Evolutionary conservation across 2,329 filamentous ascomycete genomes (phyloP), one percentile per base, ranked within the genome.

Genomic region (Neonectria coccinea): DNA sequence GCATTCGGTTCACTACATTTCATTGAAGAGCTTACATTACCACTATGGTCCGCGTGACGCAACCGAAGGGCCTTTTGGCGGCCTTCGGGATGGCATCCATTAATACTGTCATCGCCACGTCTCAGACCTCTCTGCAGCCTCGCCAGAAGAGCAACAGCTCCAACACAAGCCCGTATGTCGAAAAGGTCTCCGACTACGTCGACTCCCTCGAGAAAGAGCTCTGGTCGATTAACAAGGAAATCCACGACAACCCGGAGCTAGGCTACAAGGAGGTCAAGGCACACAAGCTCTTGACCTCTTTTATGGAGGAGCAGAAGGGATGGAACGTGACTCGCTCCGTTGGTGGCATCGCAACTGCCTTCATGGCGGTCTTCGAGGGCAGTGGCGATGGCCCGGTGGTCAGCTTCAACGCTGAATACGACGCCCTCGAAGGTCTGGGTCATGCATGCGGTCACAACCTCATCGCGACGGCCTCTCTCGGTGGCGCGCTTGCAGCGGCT

Each of bases 201-300:
- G 67, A 70, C 18, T 70, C 68, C 1, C 47, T 70, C 0, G 60
- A 67, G 11, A 59, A 68, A 3, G 65, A 71, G 10, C 66, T 71
- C 3, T 71, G 69, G 69, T 57, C 62, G 5, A 74, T 83, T 61
- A 81, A 79, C 62, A 77, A 80, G n/a, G 70, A 78, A 36, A 81
- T 84, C 20, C 80, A 82, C 63, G 79, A 81, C 48, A 77, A 83
- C 45, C 82, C 82, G 0, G 82, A 84, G 67, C 73, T 83, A 1
- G 79, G 77, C 0, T 83, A 78, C 62, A 74, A 82, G 41, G 82
- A 84, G 66, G 72, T 75, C 48, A 78, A 79, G 18, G 82, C 82
- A 0, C 82, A 84, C 59, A 74, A 79, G 4, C 69, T 78, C 2
- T 70, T 84, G 36, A 81, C 79, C 0, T 70, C 74, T 5, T 83